These are phyloP conservation scores for Thraustochytrium striatum DNA, from an alignment of 352 stramenopile species.

Conservation along the genomic window DNA sequence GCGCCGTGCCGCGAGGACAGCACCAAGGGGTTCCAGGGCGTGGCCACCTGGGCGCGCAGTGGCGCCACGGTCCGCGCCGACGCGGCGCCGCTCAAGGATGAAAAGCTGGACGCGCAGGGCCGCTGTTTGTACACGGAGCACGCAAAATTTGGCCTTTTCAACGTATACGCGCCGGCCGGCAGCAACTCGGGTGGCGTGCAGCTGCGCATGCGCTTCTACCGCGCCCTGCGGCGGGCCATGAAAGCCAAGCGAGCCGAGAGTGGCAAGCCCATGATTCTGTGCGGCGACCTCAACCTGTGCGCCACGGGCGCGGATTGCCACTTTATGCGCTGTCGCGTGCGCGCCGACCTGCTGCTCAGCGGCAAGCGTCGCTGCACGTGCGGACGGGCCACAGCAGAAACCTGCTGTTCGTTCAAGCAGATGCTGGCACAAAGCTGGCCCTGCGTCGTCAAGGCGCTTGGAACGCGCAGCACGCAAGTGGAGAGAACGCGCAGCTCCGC, in stretches of 20 bases:
- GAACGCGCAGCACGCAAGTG: not conserved
- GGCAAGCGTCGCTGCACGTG: not conserved
- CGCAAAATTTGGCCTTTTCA: slow-evolving; percentile 31
- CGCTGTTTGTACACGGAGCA: slow-evolving; percentile 48
- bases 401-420: slow-evolving; percentile 13
- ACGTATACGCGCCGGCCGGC: slow-evolving; percentile 44
- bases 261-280: slow-evolving; percentile 63
- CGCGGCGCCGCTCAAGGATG: not conserved
- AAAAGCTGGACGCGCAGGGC: slow-evolving; percentile 27
- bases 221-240: slow-evolving; percentile 61
- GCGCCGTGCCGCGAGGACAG: slow-evolving; percentile 3
- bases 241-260: slow-evolving; percentile 53
- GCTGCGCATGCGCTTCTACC: slow-evolving; percentile 60
- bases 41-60: slow-evolving; percentile 33
- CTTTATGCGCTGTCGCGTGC: slow-evolving; percentile 59
- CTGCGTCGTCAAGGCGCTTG: not conserved
- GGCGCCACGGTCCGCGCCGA: slow-evolving; percentile 41
- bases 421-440: not conserved
- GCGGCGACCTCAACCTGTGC: slow-evolving; percentile 69
- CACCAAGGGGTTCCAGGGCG: slow-evolving; percentile 39
- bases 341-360: not conserved
- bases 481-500: slow-evolving; percentile 6
- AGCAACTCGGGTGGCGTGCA: slow-evolving; percentile 12
- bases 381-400: not conserved
- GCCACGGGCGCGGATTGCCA: slow-evolving; percentile 59